Evolutionary conservation across 495 filamentous ascomycete species (phyloP), one percentile per base, ranked within the genome.

Genomic region (Aspergillus cristatus): DNA sequence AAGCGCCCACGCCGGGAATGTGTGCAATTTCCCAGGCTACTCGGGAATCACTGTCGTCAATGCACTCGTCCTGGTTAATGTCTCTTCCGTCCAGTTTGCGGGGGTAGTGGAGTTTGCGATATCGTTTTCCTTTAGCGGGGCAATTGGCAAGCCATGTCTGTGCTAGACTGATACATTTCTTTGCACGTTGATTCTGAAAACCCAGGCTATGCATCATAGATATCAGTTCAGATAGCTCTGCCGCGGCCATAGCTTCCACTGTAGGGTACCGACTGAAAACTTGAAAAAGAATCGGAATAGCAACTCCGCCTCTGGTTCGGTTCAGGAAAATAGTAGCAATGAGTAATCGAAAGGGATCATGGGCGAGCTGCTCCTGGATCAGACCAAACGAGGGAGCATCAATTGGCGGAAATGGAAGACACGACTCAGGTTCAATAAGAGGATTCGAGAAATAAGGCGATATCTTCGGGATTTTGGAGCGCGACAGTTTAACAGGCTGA

Each of bases 11-110:
- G n/a, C 84, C 81, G 0, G 88, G 85, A 25, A 96, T 51, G 54
- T 94, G 84, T 0, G 80, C 89, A 40, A 95, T 78, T 47, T 97
- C 90, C 82, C 86, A 94, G 4, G 75, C 82, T 2, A 65, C 55
- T 12, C 70, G 61, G 7, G 40, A 41, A 41, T 72, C 53, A 29
- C 62, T 57, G 29, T 68, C 55, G 31, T 60, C 55, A 37, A 60
- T 48, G n/a, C 60, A 64, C 48, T 82, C 77, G 6, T 55, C 63
- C 0, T 45, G 46, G 17, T 59, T 65, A 17, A 84, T 60, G 37
- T 77, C 68, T n/a, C 53, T 58, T 6, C 75, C 79, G 42, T 79
- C 78, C 1, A 57, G 59, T 6, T 45, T 55, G 0, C 28, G 43
- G 0, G 84, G 83, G 47, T 97, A 96, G 42, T 85, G 73, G 16